Evolutionary conservation across 1,284 basidiomycete genomes (phyloP).

Genomic region (Pascua guehoae): DNA sequence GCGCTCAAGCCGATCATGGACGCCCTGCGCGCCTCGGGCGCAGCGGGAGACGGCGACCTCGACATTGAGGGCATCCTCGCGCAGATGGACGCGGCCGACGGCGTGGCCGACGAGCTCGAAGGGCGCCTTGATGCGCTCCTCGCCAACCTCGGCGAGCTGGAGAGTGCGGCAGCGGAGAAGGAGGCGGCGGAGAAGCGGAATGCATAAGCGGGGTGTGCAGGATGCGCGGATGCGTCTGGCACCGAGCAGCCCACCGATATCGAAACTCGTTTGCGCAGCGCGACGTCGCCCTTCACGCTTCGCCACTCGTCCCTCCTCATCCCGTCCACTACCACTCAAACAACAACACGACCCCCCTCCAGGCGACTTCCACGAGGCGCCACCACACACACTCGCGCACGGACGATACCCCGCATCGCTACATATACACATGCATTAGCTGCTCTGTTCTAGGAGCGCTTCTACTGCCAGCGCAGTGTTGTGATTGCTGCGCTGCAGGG

Average conservation of each 20-base stretch:
- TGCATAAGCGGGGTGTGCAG: too few species aligned
- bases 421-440: conserved; percentile 18
- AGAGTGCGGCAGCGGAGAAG: conserved; percentile 41
- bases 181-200: conserved; percentile 18
- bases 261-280: not conserved
- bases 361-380: not conserved
- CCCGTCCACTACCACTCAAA: not conserved
- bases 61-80: conserved; percentile 37
- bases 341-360: not conserved
- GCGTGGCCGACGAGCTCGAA: conserved; percentile 47
- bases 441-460: conserved; percentile 54
- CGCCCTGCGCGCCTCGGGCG: conserved; percentile 18
- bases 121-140: conserved; percentile 43
- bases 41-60: conserved; percentile 22
- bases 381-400: not conserved
- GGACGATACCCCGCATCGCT: conserved; percentile 7
- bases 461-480: conserved; percentile 77
- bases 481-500: conserved; percentile 67
- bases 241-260: too few species aligned
- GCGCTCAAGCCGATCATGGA: conserved; percentile 28
- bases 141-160: conserved; percentile 33
- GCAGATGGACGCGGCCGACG: conserved; percentile 45
- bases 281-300: not conserved
- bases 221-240: too few species aligned
- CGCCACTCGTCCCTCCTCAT: not conserved